Conservation (phyloP, 441 rosid genomes). For the Adansonia madagascariensis region DNA sequence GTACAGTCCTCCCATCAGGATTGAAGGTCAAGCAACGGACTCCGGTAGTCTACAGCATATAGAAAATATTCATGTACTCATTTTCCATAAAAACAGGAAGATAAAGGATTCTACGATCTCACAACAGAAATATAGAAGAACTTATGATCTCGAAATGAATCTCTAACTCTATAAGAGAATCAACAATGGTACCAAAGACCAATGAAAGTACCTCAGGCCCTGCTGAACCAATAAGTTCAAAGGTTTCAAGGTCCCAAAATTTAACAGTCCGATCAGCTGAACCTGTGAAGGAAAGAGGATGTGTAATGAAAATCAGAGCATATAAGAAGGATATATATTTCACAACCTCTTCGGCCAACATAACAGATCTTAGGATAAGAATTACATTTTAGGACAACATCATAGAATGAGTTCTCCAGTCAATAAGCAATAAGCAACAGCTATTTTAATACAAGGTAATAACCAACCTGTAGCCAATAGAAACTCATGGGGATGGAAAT, state of each 20-base stretch:
- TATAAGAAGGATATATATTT: not conserved
- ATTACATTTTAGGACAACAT: not conserved
- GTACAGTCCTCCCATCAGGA: constrained; percentile 94
- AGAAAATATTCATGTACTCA: constrained; percentile 25
- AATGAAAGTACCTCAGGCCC: constrained; percentile 80
- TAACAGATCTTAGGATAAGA: not conserved
- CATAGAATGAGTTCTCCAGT: constrained; percentile 15
- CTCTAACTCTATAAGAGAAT: constrained; percentile 12
- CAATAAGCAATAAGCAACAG: constrained; percentile 16
- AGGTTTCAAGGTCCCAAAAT: constrained; percentile 99
- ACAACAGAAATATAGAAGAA: not conserved
- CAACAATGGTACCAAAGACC: constrained; percentile 18
- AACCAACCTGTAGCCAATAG: constrained; percentile 89
- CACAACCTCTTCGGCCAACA: constrained; percentile 2
- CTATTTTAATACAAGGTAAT: constrained; percentile 25
- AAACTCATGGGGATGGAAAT: constrained; percentile 98
- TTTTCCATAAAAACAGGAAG: constrained; percentile 15
- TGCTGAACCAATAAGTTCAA: constrained; percentile 92
- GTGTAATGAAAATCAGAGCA: constrained; percentile 20
- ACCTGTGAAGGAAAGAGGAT: constrained; percentile 49
- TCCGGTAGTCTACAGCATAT: constrained; percentile 67
- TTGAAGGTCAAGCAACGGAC: constrained; percentile 93
- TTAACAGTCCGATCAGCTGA: constrained; percentile 98
- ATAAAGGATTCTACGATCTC: not conserved
- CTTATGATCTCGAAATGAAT: constrained; percentile 6